Percentiles rank a stretch among this genome's conserved stretches.
These are phyloP conservation scores for Saccharomycopsis sp. DNA, from an alignment of 805 yeast genomes.

Conservation along the genomic window DNA sequence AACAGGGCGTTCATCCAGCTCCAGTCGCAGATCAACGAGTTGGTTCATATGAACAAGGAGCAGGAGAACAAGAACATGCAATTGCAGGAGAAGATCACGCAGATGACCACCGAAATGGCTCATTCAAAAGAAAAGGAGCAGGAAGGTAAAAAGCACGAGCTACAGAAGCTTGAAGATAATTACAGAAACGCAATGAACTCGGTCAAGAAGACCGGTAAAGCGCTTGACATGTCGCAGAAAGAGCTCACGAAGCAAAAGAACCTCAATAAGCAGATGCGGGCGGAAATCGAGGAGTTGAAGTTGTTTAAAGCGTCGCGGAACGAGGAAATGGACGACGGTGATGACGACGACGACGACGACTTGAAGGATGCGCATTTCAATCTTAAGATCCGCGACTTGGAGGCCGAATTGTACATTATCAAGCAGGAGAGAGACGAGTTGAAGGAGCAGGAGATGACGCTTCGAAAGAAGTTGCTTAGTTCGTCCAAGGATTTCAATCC, in stretches of 20 bases:
- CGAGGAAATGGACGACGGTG: slow-evolving; percentile 25
- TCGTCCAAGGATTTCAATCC: slow-evolving; percentile 2
- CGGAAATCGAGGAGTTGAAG: slow-evolving; percentile 65
- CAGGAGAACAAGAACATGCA: slow-evolving; percentile 30
- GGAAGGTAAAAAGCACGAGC: slow-evolving; percentile 29
- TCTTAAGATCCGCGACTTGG: slow-evolving; percentile 71
- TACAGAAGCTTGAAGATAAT: slow-evolving; percentile 49
- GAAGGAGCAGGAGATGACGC: slow-evolving; percentile 49
- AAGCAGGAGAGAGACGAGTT: slow-evolving; percentile 80
- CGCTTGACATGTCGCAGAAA: slow-evolving; percentile 64
- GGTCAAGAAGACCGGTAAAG: slow-evolving; percentile 67
- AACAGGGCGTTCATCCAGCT: slow-evolving; percentile 29
- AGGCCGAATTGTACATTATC: slow-evolving; percentile 75
- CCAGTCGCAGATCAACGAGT: slow-evolving; percentile 51
- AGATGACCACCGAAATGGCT: slow-evolving; percentile 23
- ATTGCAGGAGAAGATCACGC: slow-evolving; percentile 31
- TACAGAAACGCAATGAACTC: slow-evolving; percentile 68
- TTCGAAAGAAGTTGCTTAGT: slow-evolving; percentile 49
- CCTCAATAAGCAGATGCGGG: slow-evolving; percentile 45
- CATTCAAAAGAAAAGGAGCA: slow-evolving; percentile 25
- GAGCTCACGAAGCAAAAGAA: slow-evolving; percentile 61
- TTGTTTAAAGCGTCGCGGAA: slow-evolving; percentile 34
- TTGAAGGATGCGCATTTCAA: slow-evolving; percentile 52
- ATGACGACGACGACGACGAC: slow-evolving; percentile 30
- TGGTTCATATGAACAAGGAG: slow-evolving; percentile 41